A percentile compares a stretch with the other conserved stretches of the same genome.
These are phyloP conservation scores for Saccharomycopsis phalli DNA, from an alignment of 1,139 yeast species.

Conservation along the genomic window DNA sequence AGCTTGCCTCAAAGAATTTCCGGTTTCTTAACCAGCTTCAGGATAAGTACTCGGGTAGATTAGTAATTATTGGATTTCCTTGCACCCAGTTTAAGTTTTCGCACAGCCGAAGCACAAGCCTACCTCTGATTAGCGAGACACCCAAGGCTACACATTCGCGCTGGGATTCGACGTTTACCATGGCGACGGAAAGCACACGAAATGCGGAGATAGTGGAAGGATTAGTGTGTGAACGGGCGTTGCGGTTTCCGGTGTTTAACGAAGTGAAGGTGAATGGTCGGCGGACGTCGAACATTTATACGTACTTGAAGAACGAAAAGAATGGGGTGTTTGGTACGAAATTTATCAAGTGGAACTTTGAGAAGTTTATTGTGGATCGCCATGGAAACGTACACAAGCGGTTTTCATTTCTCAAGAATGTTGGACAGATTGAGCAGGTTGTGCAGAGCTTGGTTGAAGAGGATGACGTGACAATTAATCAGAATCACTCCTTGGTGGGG, in stretches of 20 bases:
- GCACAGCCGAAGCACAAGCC: conserved; percentile 38
- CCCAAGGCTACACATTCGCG: neutral
- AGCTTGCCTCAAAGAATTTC: conserved; percentile 41
- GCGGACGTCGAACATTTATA: conserved; percentile 63
- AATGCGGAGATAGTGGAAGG: neutral
- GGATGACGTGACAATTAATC: conserved; percentile 13
- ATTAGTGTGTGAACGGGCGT: conserved; percentile 2
- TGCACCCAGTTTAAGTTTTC: conserved; percentile 35
- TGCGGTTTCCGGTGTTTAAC: conserved; percentile 58
- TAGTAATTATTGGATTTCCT: conserved; percentile 41
- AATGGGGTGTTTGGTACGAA: conserved; percentile 56
- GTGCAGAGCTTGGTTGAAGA: conserved; percentile 36
- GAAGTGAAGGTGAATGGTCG: conserved; percentile 81
- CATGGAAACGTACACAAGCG: conserved; percentile 60
- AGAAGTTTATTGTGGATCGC: conserved; percentile 64
- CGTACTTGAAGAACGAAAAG: conserved; percentile 52
- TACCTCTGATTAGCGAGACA: conserved; percentile 34
- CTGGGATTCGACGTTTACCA: neutral
- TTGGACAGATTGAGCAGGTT: conserved; percentile 27
- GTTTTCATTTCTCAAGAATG: conserved; percentile 38
- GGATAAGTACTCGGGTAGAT: conserved; percentile 35
- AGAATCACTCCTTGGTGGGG: conserved; percentile 11
- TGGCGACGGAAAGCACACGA: neutral
- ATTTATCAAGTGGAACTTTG: conserved; percentile 85
- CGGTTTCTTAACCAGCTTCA: conserved; percentile 40